These are phyloP conservation scores for Chytriomyces hyalinus DNA, from an alignment of 192 early-diverging fungal species.

Conservation along the genomic window DNA sequence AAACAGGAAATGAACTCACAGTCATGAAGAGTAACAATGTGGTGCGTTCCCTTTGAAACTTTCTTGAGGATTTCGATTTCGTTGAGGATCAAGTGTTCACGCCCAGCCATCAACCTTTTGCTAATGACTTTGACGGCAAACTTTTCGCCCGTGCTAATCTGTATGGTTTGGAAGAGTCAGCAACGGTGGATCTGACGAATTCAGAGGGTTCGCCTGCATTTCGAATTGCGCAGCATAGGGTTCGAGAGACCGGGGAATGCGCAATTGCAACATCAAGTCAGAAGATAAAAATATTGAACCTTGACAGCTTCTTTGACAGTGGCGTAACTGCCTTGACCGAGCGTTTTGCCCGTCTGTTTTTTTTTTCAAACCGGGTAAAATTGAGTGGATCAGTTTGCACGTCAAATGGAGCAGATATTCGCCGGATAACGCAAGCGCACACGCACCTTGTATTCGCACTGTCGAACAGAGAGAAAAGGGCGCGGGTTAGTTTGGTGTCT, in stretches of 20 bases:
- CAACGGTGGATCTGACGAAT: background rate
- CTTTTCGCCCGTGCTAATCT: slow-evolving; percentile 72
- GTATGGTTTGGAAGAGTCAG: background rate
- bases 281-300: slow-evolving; percentile 17
- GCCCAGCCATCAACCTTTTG: slow-evolving; percentile 79
- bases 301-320: slow-evolving; percentile 60
- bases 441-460: no score
- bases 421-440: background rate
- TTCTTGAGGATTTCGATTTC: slow-evolving; percentile 88
- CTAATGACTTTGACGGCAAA: slow-evolving; percentile 94
- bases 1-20: slow-evolving; percentile 52
- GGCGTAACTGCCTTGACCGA: slow-evolving; percentile 59
- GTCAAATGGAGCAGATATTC: slow-evolving; percentile 6
- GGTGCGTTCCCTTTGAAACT: slow-evolving; percentile 77
- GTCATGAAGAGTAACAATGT: slow-evolving; percentile 87
- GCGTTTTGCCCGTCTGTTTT: slow-evolving; percentile 52
- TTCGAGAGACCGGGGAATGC: background rate
- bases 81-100: slow-evolving; percentile 87
- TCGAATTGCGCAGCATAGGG: background rate
- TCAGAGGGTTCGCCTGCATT: background rate
- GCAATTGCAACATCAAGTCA: no score
- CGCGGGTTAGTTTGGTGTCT: background rate
- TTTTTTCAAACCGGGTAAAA: background rate
- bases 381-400: background rate
- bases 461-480: background rate